These are phyloP conservation scores for Colletotrichum godetiae DNA, from an alignment of 2,329 filamentous ascomycete genomes.

Conservation along the genomic window DNA sequence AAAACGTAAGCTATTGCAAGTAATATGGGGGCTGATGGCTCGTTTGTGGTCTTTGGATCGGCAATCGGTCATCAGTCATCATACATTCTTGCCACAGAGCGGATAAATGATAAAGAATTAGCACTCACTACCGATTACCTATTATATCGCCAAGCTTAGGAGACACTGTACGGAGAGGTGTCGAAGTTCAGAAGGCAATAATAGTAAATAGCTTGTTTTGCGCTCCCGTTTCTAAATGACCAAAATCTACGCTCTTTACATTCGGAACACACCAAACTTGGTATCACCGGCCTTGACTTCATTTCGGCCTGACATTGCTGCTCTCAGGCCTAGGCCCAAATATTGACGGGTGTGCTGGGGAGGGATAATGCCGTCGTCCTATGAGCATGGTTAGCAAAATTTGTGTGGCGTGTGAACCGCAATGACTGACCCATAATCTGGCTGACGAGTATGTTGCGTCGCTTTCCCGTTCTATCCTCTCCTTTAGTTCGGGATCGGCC, in stretches of 20 bases:
- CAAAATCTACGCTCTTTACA: slow-evolving; percentile 61
- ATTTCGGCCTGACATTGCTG: slow-evolving; percentile 76
- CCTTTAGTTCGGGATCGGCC: slow-evolving; percentile 82
- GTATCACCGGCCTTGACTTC: slow-evolving; percentile 70
- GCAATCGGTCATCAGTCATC: not conserved
- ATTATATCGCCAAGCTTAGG: not conserved
- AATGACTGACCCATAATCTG: slow-evolving; percentile 79
- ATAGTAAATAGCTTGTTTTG: not conserved
- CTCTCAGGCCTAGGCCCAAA: slow-evolving; percentile 77
- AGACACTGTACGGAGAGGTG: not conserved
- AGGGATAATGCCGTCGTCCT: slow-evolving; percentile 84
- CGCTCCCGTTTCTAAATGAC: not conserved
- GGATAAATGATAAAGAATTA: not conserved
- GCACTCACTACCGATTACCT: not conserved
- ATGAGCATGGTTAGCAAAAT: slow-evolving; percentile 26
- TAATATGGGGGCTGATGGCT: not conserved
- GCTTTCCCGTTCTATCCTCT: slow-evolving; percentile 89
- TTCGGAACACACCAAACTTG: slow-evolving; percentile 84
- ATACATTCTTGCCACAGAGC: not conserved
- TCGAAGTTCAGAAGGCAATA: not conserved
- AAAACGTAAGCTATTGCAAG: not conserved
- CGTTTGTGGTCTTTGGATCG: not conserved
- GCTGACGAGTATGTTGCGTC: slow-evolving; percentile 90
- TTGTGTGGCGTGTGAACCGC: slow-evolving; percentile 7
- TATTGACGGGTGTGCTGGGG: slow-evolving; percentile 80